These are phyloP conservation scores for Venturia oleaginea DNA, from an alignment of 2,329 filamentous ascomycete genomes.

Conservation along the genomic window DNA sequence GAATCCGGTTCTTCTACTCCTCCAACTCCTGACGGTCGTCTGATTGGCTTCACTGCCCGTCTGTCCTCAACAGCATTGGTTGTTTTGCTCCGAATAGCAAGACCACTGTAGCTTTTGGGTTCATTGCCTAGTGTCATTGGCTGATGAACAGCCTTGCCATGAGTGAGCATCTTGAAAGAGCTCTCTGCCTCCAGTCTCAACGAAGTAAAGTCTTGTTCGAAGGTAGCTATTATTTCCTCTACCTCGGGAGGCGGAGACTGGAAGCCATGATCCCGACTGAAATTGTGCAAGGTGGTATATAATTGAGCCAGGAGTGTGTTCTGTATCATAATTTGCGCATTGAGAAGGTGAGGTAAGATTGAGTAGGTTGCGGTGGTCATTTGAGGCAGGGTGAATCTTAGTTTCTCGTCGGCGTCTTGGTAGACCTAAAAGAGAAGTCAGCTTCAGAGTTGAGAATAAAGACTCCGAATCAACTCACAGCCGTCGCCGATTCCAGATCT, in stretches of 20 bases:
- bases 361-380: constrained; percentile 62
- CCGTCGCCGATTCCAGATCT: constrained; percentile 56
- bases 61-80: background rate
- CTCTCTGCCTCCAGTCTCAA: constrained; percentile 58
- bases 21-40: constrained; percentile 3
- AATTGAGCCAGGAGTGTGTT: constrained; percentile 68
- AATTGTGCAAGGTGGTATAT: constrained; percentile 68
- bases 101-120: constrained; percentile 7
- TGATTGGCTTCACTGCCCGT: background rate
- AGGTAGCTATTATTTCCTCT: constrained; percentile 58
- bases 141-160: constrained; percentile 57
- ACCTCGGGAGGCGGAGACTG: constrained; percentile 65
- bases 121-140: constrained; percentile 37
- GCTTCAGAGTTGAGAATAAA: background rate
- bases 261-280: constrained; percentile 59
- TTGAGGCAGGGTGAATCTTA: constrained; percentile 61
- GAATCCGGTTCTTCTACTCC: background rate
- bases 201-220: constrained; percentile 54
- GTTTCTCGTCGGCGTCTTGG: constrained; percentile 62
- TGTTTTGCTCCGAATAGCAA: constrained; percentile 34
- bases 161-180: constrained; percentile 50
- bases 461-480: constrained; percentile 39
- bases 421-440: constrained; percentile 49
- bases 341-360: constrained; percentile 63
- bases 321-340: constrained; percentile 64